Evolutionary conservation across 208 protist genomes (phyloP), one percentile per base, ranked within the genome.

Genomic region (Crithidia expoeki): DNA sequence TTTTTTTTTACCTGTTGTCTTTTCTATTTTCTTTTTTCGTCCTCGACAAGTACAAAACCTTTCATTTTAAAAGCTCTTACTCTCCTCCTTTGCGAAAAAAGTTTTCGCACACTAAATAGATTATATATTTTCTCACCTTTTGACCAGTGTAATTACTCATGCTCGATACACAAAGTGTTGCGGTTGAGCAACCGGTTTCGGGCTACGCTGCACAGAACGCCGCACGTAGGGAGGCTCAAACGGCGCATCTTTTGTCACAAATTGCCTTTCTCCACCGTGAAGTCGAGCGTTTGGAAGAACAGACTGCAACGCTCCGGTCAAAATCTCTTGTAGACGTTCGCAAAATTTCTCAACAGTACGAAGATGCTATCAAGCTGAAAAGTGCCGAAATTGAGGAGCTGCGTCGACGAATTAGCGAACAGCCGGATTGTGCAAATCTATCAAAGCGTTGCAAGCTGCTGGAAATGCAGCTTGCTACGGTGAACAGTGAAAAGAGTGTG

Each of bases 211-310:
- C 36, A 4, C 58, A 64, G 40, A 28, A 52, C 0, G 23, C 25
- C 14, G 17, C 58, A 9, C 38, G 33, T 14, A 64, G 23, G 49
- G 70, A 81, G 2, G 46, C 72, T 34, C 75, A 85, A 36, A 79
- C 76, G 5, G 77, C 83, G 2, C 85, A 92, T 69, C 65, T 92
- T 1, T 61, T 92, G 11, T 78, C 76, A 2, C 90, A 96, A 52
- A 93, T 96, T 44, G 74, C 50, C 9, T 93, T 94, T 84, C 68
- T 96, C 14, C 90, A 95, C 58, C 83, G 80, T 59, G 90, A 95
- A 62, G 85, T 95, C 28, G 87, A 95, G 30, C 70, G 90, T 9
- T 76, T 95, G 25, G 90, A 95, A 58, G 25, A 79, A 23, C 79
- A 86, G 28, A 65, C 85, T 0, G 51, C 34, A 27, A 60, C 21